Percentiles rank a stretch among this genome's conserved stretches.
Evolutionary conservation across 1,284 basidiomycete genomes (phyloP).

Genomic region (Amylostereum areolatum): DNA sequence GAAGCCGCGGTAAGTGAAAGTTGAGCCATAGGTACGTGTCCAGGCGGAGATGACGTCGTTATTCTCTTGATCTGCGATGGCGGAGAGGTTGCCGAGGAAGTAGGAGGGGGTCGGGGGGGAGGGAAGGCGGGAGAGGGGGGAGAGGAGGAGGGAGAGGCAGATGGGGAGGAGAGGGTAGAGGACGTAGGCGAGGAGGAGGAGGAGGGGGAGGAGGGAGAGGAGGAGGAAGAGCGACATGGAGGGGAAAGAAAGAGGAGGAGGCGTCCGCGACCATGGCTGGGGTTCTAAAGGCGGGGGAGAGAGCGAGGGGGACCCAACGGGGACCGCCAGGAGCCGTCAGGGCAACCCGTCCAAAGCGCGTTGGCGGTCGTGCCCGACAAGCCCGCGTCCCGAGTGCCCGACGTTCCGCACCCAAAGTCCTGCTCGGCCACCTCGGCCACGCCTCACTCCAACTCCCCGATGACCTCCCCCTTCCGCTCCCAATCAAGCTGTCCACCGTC

Average conservation of each 20-base stretch:
- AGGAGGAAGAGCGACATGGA: slow-evolving; percentile 2
- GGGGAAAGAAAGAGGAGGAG: background rate
- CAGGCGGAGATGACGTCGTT: slow-evolving; percentile 43
- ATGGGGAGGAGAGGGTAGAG: slow-evolving; percentile 28
- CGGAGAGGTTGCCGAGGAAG: slow-evolving; percentile 50
- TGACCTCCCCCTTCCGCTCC: no score
- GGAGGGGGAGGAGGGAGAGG: slow-evolving; percentile 7
- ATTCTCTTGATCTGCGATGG: slow-evolving; percentile 55
- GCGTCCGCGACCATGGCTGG: no score
- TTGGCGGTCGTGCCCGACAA: no score
- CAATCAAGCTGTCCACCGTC: no score
- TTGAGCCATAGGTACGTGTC: slow-evolving; percentile 41
- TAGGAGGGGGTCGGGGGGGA: slow-evolving; percentile 35
- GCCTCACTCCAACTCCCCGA: no score
- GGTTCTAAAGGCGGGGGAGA: no score
- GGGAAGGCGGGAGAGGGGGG: slow-evolving; percentile 32
- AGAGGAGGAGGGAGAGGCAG: slow-evolving; percentile 27
- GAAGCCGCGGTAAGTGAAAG: slow-evolving; percentile 52
- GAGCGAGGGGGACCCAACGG: no score
- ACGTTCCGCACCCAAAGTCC: no score
- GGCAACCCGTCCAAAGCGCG: no score
- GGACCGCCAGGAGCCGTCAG: no score
- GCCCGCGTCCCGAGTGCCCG: no score
- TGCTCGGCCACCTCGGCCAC: no score
- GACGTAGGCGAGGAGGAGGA: slow-evolving; percentile 21